These are phyloP conservation scores for Purshia tridentata DNA, from an alignment of 306 rosid genomes.

Conservation along the genomic window DNA sequence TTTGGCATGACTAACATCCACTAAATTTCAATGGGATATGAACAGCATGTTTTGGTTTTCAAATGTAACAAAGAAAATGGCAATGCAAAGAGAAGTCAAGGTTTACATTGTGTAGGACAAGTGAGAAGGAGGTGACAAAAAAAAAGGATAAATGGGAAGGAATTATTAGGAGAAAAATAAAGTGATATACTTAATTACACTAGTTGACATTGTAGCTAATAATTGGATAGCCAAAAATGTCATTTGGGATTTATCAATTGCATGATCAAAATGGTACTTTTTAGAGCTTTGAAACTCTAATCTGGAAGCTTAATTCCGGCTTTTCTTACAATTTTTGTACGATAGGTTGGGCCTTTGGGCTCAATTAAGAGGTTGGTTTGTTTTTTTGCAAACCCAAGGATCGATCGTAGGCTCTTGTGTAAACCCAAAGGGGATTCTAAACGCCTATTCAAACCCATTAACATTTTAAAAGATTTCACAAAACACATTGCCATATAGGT, in stretches of 20 bases:
- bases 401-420: no score
- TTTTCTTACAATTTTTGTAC: not conserved
- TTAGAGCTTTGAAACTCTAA: slow-evolving; percentile 55
- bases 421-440: no score
- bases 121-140: not conserved
- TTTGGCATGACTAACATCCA: not conserved
- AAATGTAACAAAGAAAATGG: not conserved
- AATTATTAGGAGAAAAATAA: not conserved
- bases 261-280: no score
- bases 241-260: not conserved
- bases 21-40: no score
- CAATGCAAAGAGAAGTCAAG: slow-evolving; percentile 8
- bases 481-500: no score
- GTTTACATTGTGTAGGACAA: not conserved
- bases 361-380: no score
- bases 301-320: slow-evolving; percentile 18
- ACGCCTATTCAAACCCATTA: no score
- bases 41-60: not conserved
- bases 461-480: no score
- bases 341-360: no score
- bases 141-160: not conserved
- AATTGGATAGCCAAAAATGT: not conserved
- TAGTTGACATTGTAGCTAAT: slow-evolving; percentile 14
- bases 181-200: no score
- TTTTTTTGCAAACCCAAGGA: no score